Evolutionary conservation across 345 rosid species (phyloP), one percentile per base, ranked within the genome.

Genomic region (Salix exigua): DNA sequence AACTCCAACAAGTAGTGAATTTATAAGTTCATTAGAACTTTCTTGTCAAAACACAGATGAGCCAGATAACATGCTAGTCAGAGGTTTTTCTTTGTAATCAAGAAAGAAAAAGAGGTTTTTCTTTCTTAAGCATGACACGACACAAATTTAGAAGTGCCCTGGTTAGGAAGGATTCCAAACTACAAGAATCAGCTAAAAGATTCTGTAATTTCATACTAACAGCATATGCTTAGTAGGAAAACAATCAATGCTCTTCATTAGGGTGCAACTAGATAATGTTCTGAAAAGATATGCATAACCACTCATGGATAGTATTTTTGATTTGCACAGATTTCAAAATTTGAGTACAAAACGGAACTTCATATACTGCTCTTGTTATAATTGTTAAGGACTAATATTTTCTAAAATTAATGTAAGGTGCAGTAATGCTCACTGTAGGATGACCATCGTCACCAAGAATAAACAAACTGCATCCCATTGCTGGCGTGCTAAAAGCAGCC

Each of bases 401-500:
- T 51, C 70, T 70, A n/a, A 44, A 40, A 44, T 10, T 19, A 75
- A 50, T 31, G 66, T 17, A 76, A 62, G 50, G 64, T 75, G 14
- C 58, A 61, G 50, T 51, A 58, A 76, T 75, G 51, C 98, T 93
- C 88, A 96, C 99, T 70, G 89, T 81, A 70, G 96, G 92, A 80
- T 72, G 78, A 62, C 92, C 91, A 75, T 88, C 90, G 79, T 87
- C 85, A 13, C 86, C 90, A 14, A 96, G 98, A 78, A 96, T 87
- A 71, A 87, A 91, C 88, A 96, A 86, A 80, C 91, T 85, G 86
- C 94, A 90, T 67, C 99, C 99, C 98, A 96, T 93, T 58, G 86
- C 91, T 28, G 97, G 87, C 9, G 97, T 93, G 81, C 99, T 96
- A 77, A 96, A 96, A 78, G 98, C 98, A 81, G 99, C 92, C 75